Conservation (phyloP, 2,329 filamentous ascomycete genomes). For the Aspergillus sergii region DNA sequence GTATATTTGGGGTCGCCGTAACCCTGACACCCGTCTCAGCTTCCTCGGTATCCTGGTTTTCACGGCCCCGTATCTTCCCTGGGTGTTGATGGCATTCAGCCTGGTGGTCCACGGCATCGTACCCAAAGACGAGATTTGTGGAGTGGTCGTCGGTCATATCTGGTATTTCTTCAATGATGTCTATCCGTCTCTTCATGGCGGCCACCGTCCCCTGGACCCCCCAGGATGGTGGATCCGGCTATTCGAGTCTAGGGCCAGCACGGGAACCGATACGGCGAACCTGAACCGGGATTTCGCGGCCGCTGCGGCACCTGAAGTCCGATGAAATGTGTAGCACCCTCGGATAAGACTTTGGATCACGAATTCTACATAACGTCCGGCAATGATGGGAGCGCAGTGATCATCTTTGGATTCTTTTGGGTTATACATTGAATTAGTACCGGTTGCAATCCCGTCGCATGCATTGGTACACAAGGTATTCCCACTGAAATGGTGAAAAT, state of each 20-base stretch:
- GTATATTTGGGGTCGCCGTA: constrained; percentile 96
- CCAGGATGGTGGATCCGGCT: constrained; percentile 86
- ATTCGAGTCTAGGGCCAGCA: constrained; percentile 58
- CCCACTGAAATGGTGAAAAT: not conserved
- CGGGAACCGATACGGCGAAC: constrained; percentile 29
- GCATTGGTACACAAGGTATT: not conserved
- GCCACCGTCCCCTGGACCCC: constrained; percentile 82
- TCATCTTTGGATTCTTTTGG: not conserved
- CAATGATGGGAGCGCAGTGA: not conserved
- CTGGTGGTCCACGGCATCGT: constrained; percentile 86
- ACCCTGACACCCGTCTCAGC: constrained; percentile 86
- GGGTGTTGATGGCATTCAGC: constrained; percentile 93
- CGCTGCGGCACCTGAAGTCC: constrained; percentile 36
- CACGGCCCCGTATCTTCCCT: constrained; percentile 90
- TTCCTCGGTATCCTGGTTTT: constrained; percentile 89
- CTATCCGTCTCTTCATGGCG: constrained; percentile 86
- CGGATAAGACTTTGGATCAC: not conserved
- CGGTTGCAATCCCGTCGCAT: not conserved
- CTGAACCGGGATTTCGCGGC: constrained; percentile 37
- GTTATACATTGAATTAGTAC: not conserved
- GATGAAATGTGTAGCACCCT: constrained; percentile 21
- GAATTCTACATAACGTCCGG: not conserved
- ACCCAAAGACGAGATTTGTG: constrained; percentile 95
- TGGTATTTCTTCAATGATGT: constrained; percentile 99
- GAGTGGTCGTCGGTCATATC: constrained; percentile 89